phyloP scores from a whole-genome alignment of 345 rosid genomes.

The Erodium maritimum region DNA sequence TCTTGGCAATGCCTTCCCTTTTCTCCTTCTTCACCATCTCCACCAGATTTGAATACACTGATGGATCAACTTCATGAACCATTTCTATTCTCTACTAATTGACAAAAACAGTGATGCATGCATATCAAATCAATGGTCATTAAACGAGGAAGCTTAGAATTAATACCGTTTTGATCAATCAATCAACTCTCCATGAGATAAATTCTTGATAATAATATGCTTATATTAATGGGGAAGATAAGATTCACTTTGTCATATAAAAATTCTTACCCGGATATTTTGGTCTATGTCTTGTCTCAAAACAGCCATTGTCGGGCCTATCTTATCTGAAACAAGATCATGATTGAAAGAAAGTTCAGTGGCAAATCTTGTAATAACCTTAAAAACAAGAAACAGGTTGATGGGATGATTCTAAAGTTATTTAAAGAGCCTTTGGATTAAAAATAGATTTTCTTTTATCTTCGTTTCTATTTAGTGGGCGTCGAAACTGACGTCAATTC shows the following conservation, averaged over 20 bases:
- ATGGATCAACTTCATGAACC: conserved; percentile 44
- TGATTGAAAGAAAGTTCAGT: conserved; percentile 2
- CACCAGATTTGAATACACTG: conserved; percentile 43
- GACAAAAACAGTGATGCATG: not conserved
- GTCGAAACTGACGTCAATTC: too few species aligned
- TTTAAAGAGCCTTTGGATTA: too few species aligned
- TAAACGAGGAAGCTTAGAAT: too few species aligned
- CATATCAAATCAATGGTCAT: not conserved
- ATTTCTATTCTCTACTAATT: conserved; percentile 51
- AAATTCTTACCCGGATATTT: conserved; percentile 52
- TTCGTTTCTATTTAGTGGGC: too few species aligned
- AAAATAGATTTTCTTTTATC: too few species aligned
- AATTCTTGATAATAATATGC: too few species aligned
- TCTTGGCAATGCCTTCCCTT: conserved; percentile 41
- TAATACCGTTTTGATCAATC: too few species aligned
- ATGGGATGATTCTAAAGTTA: too few species aligned
- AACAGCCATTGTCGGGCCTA: conserved; percentile 95
- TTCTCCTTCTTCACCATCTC: conserved; percentile 67
- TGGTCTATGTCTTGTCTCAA: conserved; percentile 77
- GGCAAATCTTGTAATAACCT: not conserved
- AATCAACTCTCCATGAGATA: too few species aligned
- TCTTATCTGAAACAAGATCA: conserved; percentile 60
- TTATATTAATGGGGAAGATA: too few species aligned
- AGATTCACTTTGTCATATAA: not conserved
- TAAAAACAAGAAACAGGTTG: too few species aligned